Evolutionary conservation across 2,329 filamentous ascomycete genomes (phyloP), one percentile per base, ranked within the genome.

Genomic region (Xenoacremonium recifei): DNA sequence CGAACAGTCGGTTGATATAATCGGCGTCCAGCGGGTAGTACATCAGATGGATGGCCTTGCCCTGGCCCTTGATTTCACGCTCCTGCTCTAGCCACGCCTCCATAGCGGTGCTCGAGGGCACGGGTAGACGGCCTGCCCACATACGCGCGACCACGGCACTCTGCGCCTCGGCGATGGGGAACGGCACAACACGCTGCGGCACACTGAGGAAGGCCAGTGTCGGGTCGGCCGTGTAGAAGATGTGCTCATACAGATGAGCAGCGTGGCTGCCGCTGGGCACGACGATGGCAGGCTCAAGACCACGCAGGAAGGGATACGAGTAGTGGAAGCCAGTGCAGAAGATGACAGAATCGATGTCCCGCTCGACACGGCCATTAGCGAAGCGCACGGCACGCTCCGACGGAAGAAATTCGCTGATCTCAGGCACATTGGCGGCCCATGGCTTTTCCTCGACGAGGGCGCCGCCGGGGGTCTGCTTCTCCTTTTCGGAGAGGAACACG

Each of bases 281-380:
- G 20, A 85, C 71, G 4, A 84, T 57, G 0, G 73, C 63, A 1
- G 81, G 59, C 2, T 51, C 33, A 7, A 75, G 53, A 3, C 61
- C 57, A 18, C 63, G 56, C 5, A 83, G 56, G 55, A 95, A 95
- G 0, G 89, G 89, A 40, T 85, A 86, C 1, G 84, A 81, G 66
- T 89, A 95, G 47, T 92, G 79, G 59, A 93, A 96, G 0, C 90
- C 90, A 0, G 90, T 96, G 61, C 87, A 89, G 64, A 91, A 96
- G 13, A 96, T 60, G 10, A 95, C 68, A 0, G 79, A 75, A 56
- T 95, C 89, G 36, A 96, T 66, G 18, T 80, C 68, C 2, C 66
- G 64, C 58, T 89, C 85, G 6, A 84, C 58, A 0, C 70, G 71
- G 2, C 82, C 83, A 49, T 87, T 73, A 31, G 74, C 69, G 44